Conservation (phyloP, 352 stramenopile genomes). For the Globisporangium yorkense region DNA sequence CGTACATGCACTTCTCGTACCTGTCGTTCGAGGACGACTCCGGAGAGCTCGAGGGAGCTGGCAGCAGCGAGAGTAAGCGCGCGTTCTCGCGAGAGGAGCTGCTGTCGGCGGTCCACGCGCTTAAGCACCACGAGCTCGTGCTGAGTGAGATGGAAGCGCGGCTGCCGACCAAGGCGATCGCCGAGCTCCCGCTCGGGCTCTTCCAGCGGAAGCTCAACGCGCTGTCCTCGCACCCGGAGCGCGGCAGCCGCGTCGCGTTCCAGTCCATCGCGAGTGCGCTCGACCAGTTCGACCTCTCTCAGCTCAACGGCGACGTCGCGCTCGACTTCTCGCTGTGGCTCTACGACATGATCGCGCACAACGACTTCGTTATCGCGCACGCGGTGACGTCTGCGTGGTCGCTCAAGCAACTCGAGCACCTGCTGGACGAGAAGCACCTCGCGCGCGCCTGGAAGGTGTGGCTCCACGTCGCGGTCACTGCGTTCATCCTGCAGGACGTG, state of each 20-base stretch:
- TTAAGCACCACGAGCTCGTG: constrained; percentile 12
- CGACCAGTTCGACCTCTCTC: constrained; percentile 17
- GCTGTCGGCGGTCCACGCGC: constrained; percentile 5
- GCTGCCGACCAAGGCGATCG: constrained; percentile 2
- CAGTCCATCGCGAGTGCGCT: constrained; percentile 9
- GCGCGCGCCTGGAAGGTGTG: constrained; percentile 28
- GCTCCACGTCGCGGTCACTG: constrained; percentile 23
- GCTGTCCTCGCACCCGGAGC: constrained; percentile 17
- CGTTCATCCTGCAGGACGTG: constrained; percentile 21
- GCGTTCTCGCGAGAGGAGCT: constrained; percentile 17
- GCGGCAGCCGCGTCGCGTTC: constrained; percentile 14
- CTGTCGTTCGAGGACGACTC: constrained; percentile 20
- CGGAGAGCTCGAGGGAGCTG: not conserved
- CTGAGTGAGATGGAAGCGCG: constrained; percentile 8
- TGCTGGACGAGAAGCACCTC: constrained; percentile 15
- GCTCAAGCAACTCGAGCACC: constrained; percentile 29
- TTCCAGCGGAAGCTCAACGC: constrained; percentile 20
- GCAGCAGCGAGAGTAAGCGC: not conserved
- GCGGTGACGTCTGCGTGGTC: constrained; percentile 28
- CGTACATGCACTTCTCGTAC: constrained; percentile 32
- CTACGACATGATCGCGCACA: constrained; percentile 21
- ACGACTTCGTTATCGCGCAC: constrained; percentile 32
- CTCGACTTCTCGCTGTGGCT: constrained; percentile 28
- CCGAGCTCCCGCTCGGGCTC: constrained; percentile 4
- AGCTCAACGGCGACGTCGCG: constrained; percentile 18